Percentiles rank a stretch among this genome's conserved stretches.
phyloP scores from a whole-genome alignment of 2,329 filamentous ascomycete genomes.

The Cladosporium sp. region DNA sequence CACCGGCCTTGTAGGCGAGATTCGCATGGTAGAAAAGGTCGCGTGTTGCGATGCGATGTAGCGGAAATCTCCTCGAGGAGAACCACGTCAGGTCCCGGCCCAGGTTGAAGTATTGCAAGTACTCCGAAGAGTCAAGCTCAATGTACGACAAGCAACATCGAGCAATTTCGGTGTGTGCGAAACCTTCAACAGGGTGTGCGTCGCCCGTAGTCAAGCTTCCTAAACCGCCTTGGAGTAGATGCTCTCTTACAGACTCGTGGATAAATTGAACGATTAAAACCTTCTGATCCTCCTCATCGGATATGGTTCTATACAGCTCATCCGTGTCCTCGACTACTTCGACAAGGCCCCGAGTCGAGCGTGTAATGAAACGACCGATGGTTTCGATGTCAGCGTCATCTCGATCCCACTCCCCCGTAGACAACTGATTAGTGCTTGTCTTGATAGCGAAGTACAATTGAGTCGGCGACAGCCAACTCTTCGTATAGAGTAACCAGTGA shows the following conservation, averaged over 20 bases:
- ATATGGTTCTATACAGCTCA: too few species aligned
- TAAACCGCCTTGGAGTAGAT: background rate
- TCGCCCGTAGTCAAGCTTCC: background rate
- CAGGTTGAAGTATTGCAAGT: background rate
- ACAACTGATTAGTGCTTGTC: background rate
- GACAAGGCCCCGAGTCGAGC: background rate
- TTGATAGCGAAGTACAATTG: background rate
- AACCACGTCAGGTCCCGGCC: background rate
- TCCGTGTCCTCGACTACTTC: background rate
- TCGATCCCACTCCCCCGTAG: background rate
- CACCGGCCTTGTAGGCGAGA: background rate
- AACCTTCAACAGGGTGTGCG: background rate
- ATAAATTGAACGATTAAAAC: background rate
- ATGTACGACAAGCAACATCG: background rate
- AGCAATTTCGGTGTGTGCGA: background rate
- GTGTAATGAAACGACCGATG: background rate
- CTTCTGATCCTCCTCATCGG: too few species aligned
- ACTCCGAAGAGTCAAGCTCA: background rate
- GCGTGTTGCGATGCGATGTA: background rate
- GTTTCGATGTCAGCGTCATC: background rate
- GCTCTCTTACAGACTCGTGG: constrained; percentile 12
- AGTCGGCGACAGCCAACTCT: rapidly evolving
- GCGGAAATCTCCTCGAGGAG: background rate
- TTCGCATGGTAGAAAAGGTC: background rate
- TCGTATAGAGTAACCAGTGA: background rate